Base-by-base conservation (phyloP, 305 asterid genomes). In the Plantago rigida region DNA sequence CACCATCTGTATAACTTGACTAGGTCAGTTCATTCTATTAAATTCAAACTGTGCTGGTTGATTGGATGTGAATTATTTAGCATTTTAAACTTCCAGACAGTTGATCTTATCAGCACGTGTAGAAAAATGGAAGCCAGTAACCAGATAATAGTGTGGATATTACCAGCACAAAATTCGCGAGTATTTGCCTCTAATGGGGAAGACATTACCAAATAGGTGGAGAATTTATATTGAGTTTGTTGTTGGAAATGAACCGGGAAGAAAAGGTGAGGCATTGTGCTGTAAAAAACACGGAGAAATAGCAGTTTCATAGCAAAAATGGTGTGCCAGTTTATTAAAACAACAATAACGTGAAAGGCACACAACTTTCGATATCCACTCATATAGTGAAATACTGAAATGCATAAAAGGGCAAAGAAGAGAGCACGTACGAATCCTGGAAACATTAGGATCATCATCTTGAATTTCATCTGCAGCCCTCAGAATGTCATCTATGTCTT, bases 381-480 rank as follows among this genome's bases (percentile, higher is more conserved):
- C 57, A 62, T 57, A 31, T 49, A 46, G 59, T 9, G 34, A 53
- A 56, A 53, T 12, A 36, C 22, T 9, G 34, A 53, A 56, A 53
- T 12, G 39, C 22, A 45, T 12, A 9, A 13, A 39, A 46, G 44
- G 55, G 12, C 31, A 69, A 64, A 56, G 51, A 42, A 53, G 34
- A 64, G 31, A 77, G 26, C 50, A 72, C 87, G n/a, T 84, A 91
- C 96, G 60, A 17, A 92, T 82, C 80, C 96, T 83, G 60, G 99
- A 78, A 68, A 92, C 65, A 76, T 59, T 84, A 10, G 99, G 95
- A 76, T 83, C 91, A 29, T 86, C 95, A n/a, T 80, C 90, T 73
- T 92, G 95, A 70, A 92, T 86, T 73, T 86, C 99, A 60, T 92
- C 99, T 0, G 99, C 99, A 59, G 96, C 94, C 79, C 96, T 77